Percentiles rank a stretch among this genome's conserved stretches.
Evolutionary conservation across 2,329 filamentous ascomycete genomes (phyloP).

Genomic region (Paecilomyces formosus): DNA sequence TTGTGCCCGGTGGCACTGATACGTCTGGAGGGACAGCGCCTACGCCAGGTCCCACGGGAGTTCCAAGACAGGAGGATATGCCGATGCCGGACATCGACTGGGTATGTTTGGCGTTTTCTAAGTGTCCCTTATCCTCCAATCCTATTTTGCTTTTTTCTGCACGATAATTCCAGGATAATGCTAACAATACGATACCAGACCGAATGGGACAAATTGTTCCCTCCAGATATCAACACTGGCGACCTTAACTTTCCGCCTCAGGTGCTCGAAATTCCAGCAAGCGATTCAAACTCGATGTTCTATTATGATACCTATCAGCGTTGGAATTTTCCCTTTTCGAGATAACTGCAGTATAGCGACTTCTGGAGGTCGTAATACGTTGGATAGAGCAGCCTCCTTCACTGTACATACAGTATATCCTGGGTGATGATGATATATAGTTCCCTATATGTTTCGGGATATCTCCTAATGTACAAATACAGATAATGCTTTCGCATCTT

Average conservation of each 20-base stretch:
- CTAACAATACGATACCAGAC: conserved; percentile 10
- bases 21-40: conserved; percentile 9
- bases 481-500: too few relatives aligned
- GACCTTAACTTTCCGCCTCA: conserved; percentile 42
- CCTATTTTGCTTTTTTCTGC: background rate
- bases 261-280: conserved; percentile 7
- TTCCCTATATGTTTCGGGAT: too few relatives aligned
- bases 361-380: background rate
- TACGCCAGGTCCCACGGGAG: conserved; percentile 3
- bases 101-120: conserved; percentile 41
- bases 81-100: conserved; percentile 55
- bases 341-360: background rate
- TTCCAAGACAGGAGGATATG: conserved; percentile 15
- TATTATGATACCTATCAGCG: conserved; percentile 38
- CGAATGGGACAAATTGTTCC: conserved; percentile 30
- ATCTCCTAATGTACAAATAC: too few relatives aligned
- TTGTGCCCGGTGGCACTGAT: conserved; percentile 5
- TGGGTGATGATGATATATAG: too few relatives aligned
- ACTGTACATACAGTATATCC: background rate
- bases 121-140: too few relatives aligned
- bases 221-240: conserved; percentile 45
- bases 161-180: background rate
- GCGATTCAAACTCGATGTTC: conserved; percentile 14
- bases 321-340: background rate
- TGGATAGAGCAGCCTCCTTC: background rate